phyloP scores from a whole-genome alignment of 495 filamentous ascomycete genomes.

The Aspergillus affinis region DNA sequence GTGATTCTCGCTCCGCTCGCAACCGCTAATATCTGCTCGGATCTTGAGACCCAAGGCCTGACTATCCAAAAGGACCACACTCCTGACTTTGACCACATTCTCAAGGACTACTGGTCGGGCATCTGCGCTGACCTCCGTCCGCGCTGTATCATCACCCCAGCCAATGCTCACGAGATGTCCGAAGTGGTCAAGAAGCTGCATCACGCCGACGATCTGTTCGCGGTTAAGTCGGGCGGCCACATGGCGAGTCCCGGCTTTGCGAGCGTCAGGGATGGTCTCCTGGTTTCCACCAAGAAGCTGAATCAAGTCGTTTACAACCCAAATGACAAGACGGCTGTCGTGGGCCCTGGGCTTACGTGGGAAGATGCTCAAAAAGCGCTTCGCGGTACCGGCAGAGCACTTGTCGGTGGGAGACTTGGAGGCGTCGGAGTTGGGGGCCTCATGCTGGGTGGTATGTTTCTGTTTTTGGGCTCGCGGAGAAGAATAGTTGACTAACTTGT shows the following conservation, averaged over 20 bases:
- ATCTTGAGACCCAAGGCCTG: constrained; percentile 28
- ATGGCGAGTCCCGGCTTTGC: constrained; percentile 45
- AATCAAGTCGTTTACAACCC: constrained; percentile 36
- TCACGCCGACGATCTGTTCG: constrained; percentile 36
- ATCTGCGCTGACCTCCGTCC: constrained; percentile 41
- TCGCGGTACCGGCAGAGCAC: constrained; percentile 22
- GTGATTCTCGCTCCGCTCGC: constrained; percentile 15
- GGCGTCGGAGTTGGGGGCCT: constrained; percentile 35
- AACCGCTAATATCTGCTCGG: constrained; percentile 38
- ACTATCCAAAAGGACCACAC: constrained; percentile 29
- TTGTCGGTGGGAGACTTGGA: constrained; percentile 32
- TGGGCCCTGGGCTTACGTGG: constrained; percentile 44
- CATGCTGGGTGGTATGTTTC: constrained; percentile 35
- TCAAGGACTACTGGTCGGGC: constrained; percentile 42
- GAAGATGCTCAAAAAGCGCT: constrained; percentile 37
- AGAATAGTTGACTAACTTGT: background rate
- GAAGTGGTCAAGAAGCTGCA: constrained; percentile 37
- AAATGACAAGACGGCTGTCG: constrained; percentile 33
- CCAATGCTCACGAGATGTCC: constrained; percentile 37
- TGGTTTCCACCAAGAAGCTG: constrained; percentile 42
- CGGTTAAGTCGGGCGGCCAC: constrained; percentile 44
- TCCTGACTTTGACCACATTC: constrained; percentile 25
- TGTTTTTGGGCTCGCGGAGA: background rate
- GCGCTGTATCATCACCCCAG: constrained; percentile 39
- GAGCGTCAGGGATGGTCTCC: constrained; percentile 40